Conservation (phyloP, 1,284 basidiomycete species). For the Boletellus sp. region DNA sequence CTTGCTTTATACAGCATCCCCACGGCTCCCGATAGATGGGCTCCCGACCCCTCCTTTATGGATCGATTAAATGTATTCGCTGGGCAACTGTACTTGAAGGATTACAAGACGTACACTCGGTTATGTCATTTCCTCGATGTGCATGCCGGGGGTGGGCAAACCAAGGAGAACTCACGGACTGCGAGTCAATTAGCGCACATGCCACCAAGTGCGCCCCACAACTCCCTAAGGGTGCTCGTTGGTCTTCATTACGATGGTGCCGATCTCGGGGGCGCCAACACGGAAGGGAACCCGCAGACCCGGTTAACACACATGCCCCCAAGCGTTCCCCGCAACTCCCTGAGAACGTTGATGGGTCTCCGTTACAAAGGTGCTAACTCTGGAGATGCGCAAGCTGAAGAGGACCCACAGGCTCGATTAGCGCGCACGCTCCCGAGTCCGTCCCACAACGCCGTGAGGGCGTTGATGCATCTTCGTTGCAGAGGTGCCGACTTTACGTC, state of each 20-base stretch:
- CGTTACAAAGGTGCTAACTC: no score
- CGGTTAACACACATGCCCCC: no score
- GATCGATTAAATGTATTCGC: slow-evolving; percentile 42
- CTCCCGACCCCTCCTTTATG: slow-evolving; percentile 14
- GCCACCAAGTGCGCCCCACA: neutral
- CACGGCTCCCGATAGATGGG: slow-evolving; percentile 14
- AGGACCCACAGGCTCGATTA: no score
- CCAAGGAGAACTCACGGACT: neutral
- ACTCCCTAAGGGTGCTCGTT: neutral
- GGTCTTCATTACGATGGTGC: neutral
- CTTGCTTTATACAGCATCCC: slow-evolving; percentile 36
- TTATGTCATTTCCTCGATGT: slow-evolving; percentile 39
- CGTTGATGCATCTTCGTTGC: neutral
- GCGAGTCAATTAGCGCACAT: neutral
- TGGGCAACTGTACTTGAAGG: slow-evolving; percentile 27
- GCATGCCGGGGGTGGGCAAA: slow-evolving; percentile 21
- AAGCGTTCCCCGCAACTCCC: no score
- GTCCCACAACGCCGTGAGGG: neutral
- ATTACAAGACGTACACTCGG: slow-evolving; percentile 31
- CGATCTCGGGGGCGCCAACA: no score
- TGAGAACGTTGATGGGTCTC: no score
- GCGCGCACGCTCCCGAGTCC: neutral
- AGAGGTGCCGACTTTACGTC: neutral
- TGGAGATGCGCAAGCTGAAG: no score
- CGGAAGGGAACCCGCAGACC: no score